Conservation (phyloP, 129 eudicot species). For the Gnaphalium uliginosum region DNA sequence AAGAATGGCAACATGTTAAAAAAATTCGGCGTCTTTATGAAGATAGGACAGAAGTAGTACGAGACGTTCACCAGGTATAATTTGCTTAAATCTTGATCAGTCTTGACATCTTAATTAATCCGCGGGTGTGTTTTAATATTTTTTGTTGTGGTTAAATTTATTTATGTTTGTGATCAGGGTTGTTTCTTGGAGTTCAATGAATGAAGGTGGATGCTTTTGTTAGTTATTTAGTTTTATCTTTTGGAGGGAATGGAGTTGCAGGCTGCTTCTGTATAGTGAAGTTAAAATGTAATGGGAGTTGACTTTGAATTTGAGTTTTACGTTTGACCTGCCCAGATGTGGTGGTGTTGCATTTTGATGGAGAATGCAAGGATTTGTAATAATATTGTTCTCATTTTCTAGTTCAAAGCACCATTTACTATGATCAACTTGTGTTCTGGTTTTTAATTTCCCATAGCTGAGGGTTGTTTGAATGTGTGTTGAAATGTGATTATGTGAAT, state of each 20-base stretch:
- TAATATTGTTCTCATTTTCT: constrained; percentile 30
- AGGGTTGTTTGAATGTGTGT: background rate
- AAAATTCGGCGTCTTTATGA: constrained; percentile 76
- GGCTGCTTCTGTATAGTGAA: constrained; percentile 34
- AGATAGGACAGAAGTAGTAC: constrained; percentile 69
- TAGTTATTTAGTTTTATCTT: constrained; percentile 18
- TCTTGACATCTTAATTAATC: background rate
- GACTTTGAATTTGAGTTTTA: constrained; percentile 10
- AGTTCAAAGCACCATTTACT: constrained; percentile 16
- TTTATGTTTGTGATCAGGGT: constrained; percentile 24
- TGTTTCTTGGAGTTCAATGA: constrained; percentile 29
- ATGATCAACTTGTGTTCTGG: background rate
- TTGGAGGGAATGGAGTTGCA: constrained; percentile 23
- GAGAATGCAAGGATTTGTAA: constrained; percentile 40
- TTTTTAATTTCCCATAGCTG: background rate
- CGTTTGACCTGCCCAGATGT: constrained; percentile 20
- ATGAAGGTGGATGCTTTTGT: constrained; percentile 29
- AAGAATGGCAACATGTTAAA: constrained; percentile 83
- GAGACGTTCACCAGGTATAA: constrained; percentile 28
- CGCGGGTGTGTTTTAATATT: background rate
- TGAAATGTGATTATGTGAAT: too few species aligned
- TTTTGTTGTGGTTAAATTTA: background rate
- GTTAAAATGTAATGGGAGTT: constrained; percentile 16
- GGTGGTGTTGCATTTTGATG: constrained; percentile 29
- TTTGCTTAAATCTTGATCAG: constrained; percentile 7